phyloP scores from a whole-genome alignment of 2,329 filamentous ascomycete species.

The Nemania sp. region DNA sequence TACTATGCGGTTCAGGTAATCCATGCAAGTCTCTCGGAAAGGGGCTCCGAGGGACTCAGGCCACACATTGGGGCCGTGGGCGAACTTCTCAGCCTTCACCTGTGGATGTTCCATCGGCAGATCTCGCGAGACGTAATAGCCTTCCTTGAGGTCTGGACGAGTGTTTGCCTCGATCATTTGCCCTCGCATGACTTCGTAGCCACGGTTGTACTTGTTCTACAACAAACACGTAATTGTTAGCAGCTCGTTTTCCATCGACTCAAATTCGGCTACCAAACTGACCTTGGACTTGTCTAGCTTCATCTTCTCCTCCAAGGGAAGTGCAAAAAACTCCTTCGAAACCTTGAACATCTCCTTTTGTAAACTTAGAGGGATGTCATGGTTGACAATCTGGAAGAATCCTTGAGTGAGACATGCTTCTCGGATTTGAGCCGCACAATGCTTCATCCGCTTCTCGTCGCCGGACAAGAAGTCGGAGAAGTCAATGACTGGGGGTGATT shows the following conservation, averaged over 20 bases:
- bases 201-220: slow-evolving; percentile 24
- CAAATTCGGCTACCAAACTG: neutral
- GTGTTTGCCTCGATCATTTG: slow-evolving; percentile 28
- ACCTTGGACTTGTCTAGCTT: slow-evolving; percentile 13
- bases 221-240: neutral
- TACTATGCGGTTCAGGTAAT: slow-evolving; percentile 48
- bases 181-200: slow-evolving; percentile 18
- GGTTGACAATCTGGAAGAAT: slow-evolving; percentile 25
- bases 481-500: slow-evolving; percentile 15
- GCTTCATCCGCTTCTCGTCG: slow-evolving; percentile 8
- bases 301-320: slow-evolving; percentile 19
- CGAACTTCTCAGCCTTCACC: slow-evolving; percentile 48
- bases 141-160: slow-evolving; percentile 32
- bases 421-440: slow-evolving; percentile 12
- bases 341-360: slow-evolving; percentile 16
- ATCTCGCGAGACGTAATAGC: slow-evolving; percentile 48
- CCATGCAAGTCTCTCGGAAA: slow-evolving; percentile 47
- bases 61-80: slow-evolving; percentile 50
- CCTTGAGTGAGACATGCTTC: slow-evolving; percentile 12
- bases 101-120: slow-evolving; percentile 48
- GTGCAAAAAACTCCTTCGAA: slow-evolving; percentile 19
- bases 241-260: neutral
- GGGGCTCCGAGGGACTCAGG: slow-evolving; percentile 42
- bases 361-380: slow-evolving; percentile 7
- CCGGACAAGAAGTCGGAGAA: slow-evolving; percentile 19